Evolutionary conservation across 192 early-diverging fungal genomes (phyloP).

Genomic region (Helicostylum pulchrum): DNA sequence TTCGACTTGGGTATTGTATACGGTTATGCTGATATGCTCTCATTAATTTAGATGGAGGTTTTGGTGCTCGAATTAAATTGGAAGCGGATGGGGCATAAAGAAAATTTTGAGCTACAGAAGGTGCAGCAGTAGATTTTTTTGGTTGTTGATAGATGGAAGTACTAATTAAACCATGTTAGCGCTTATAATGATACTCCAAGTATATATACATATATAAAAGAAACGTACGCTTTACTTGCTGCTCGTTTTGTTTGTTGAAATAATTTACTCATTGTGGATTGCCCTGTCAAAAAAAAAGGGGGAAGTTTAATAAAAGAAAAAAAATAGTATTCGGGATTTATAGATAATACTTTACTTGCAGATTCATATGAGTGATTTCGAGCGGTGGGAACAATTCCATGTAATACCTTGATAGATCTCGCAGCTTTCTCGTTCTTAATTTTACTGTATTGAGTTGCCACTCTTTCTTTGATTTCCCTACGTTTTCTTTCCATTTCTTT

Average conservation of each 20-base stretch:
- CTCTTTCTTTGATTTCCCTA: conserved; percentile 1
- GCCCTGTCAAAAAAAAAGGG: background rate
- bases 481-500: conserved; percentile 7
- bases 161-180: background rate
- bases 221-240: conserved; percentile 6
- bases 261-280: background rate
- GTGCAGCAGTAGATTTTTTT: background rate
- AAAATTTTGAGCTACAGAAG: background rate
- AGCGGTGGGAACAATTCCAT: background rate
- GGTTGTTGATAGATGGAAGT: background rate
- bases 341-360: background rate
- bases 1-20: background rate
- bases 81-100: background rate
- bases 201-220: background rate
- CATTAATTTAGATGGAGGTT: background rate
- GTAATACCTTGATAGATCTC: conserved; percentile 16
- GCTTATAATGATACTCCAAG: background rate
- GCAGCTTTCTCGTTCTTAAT: conserved; percentile 14
- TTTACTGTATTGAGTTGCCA: conserved; percentile 12
- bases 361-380: conserved; percentile 8
- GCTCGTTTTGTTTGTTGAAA: conserved; percentile 7
- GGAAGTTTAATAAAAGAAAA: background rate
- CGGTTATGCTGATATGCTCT: background rate
- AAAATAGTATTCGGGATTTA: background rate
- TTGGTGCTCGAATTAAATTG: background rate